Evolutionary conservation across 2,329 filamentous ascomycete species (phyloP).

Genomic region (Venturia aucupariae): DNA sequence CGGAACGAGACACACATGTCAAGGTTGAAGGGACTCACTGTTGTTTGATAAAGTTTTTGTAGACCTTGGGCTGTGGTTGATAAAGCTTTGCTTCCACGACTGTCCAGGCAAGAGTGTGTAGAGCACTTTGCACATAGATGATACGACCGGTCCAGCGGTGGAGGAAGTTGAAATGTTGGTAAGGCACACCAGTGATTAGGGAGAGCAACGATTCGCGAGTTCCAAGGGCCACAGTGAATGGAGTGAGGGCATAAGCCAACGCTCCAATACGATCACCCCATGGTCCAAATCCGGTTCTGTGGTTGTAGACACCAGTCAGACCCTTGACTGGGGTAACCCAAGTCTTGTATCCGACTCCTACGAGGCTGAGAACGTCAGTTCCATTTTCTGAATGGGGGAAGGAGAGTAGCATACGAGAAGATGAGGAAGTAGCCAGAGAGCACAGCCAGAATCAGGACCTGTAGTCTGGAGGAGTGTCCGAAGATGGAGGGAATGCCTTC

Average conservation of each 20-base stretch:
- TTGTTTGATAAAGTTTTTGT: conserved; percentile 49
- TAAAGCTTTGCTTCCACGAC: conserved; percentile 59
- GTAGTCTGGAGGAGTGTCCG: conserved; percentile 58
- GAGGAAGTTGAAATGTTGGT: conserved; percentile 67
- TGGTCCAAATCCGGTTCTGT: conserved; percentile 54
- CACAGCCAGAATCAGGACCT: conserved; percentile 52
- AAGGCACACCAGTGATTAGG: conserved; percentile 61
- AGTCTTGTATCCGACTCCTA: conserved; percentile 57
- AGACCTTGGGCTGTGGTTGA: conserved; percentile 58
- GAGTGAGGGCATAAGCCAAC: conserved; percentile 65
- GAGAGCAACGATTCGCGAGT: conserved; percentile 62
- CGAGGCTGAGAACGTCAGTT: conserved; percentile 33
- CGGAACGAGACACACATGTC: background rate
- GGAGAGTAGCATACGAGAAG: conserved; percentile 41
- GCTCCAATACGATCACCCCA: conserved; percentile 62
- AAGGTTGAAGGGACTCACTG: conserved; percentile 17
- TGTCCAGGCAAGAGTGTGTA: conserved; percentile 66
- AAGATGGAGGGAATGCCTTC: conserved; percentile 52
- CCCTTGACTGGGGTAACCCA: conserved; percentile 62
- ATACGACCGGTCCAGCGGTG: conserved; percentile 69
- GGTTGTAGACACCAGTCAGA: conserved; percentile 49
- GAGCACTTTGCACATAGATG: conserved; percentile 56
- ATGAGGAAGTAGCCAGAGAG: conserved; percentile 55
- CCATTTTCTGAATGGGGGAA: conserved; percentile 7
- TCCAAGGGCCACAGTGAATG: conserved; percentile 57